Base-by-base conservation (phyloP, 257 asterid species). In the Rhazya stricta region DNA sequence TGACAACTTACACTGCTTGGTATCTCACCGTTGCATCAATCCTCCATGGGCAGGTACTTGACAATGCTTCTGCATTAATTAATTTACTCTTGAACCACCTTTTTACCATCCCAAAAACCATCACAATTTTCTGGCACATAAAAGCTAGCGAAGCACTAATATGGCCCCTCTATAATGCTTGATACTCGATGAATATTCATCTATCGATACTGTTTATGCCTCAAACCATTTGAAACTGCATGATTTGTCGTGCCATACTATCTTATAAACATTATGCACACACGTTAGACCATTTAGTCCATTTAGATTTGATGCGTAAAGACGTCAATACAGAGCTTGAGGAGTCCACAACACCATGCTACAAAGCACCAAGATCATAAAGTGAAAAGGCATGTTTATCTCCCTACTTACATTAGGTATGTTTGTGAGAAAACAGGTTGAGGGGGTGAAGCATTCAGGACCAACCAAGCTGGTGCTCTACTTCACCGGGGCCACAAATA, bases 1-100 rank as follows among this genome's bases (percentile, higher is more conserved):
- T 91, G 98, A 91, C 98, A 82, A 91, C 98, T 83, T 93, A 91
- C 69, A 93, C 98, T 0, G 95, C 98, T 48, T 93, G 98, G 98
- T 93, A 93, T 77, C 97, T 93, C 83, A 83, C 98, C 77, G 37
- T 90, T 79, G 98, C 98, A 3, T 90, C 98, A 16, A 68, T 91
- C 0, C 88, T 91, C 60, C 98, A 90, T n/a, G 98, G 97, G 27
- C 98, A 90, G 96, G 98, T 93, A 68, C n/a, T 3, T 27, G 39
- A 4, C 23, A 27, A 0, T 21, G 13, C n/a, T 21, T 37, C 39
- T 48, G 43, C 43, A 39, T 37, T 69, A 43, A 30, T 16, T 39
- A 71, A 56, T 46, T 42, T 9, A 25, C 62, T 15, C 54, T 1
- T 16, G 21, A 0, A n/a, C n/a, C n/a, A n/a, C n/a, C n/a, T n/a